Base-by-base conservation (phyloP, 371 early-diverging fungal genomes). In the Thermomucor indicae-seudaticae region DNA sequence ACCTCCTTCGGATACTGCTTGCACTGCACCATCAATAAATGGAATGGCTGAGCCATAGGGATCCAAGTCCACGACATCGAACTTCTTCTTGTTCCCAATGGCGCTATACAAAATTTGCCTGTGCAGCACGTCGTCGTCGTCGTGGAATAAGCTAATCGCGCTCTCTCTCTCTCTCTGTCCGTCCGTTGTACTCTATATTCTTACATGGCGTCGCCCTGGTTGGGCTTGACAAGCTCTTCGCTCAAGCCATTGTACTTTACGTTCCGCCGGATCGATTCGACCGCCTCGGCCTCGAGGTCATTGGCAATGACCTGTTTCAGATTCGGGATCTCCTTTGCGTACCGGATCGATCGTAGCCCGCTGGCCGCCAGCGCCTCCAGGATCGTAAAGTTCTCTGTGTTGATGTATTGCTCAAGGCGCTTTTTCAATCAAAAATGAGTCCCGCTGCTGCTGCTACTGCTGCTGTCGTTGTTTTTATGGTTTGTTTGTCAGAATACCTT, bases 21-120 rank as follows among this genome's bases (percentile, higher is more conserved):
- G 92, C 1, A 99, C 88, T 8, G 99, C 99, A 25, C 85, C 94
- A 60, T 99, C 98, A 12, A 99, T 67, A 67, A 97, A 99, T 5
- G 96, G 97, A 2, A 94, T 80, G 2, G 98, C 99, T 2, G 96
- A 86, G 17, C 99, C 99, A 72, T 97, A 99, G 11, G 99, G 99
- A 79, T 99, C 99, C 60, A 96, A 69, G 72, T 96, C 95, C 24
- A 95, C 84, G 1, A 93, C 91, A 61, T 92, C 86, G 57, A 84
- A 95, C 35, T 78, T 69, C 43, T 84, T 65, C 17, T 56, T 40
- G 1, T 68, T 68, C 16, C 80, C 80, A 14, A 88, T 80, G 41
- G 79, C 78, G 40, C 83, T 70, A 71, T 95, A 94, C 86, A 97
- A 88, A 25, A 92, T 88, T 42, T 80, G 75, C 52, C 80, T 82